Percentiles rank a stretch among this genome's conserved stretches.
These are phyloP conservation scores for Pestalotiopsis sp. DNA, from an alignment of 2,329 filamentous ascomycete species.

Conservation along the genomic window DNA sequence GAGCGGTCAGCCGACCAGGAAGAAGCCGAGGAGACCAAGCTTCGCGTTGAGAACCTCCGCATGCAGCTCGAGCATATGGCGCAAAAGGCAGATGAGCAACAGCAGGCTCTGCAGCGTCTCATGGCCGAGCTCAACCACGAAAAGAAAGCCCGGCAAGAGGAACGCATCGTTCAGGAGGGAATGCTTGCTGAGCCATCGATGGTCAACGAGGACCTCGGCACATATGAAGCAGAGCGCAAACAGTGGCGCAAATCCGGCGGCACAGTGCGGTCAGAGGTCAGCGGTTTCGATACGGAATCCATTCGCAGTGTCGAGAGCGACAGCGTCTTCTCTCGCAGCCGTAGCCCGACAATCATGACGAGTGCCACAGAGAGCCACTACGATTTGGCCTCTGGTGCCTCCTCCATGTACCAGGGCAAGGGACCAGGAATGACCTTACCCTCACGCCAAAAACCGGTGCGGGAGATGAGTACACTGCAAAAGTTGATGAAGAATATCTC, in stretches of 20 bases:
- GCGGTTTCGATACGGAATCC: conserved; percentile 50
- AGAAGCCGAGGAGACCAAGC: conserved; percentile 58
- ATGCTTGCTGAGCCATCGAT: conserved; percentile 41
- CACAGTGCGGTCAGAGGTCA: conserved; percentile 43
- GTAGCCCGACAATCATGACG: conserved; percentile 56
- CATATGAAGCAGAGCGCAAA: conserved; percentile 51
- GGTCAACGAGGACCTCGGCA: conserved; percentile 55
- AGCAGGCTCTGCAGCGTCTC: conserved; percentile 52
- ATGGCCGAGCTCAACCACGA: conserved; percentile 55
- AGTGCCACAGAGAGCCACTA: conserved; percentile 27
- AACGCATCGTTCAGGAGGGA: conserved; percentile 34
- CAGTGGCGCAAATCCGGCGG: conserved; percentile 46
- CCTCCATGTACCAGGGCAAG: conserved; percentile 10
- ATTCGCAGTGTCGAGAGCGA: conserved; percentile 49
- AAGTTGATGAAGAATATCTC: conserved; percentile 50
- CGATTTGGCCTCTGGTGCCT: conserved; percentile 15
- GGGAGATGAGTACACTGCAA: conserved; percentile 49
- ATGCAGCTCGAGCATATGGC: conserved; percentile 64
- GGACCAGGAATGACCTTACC: conserved; percentile 16
- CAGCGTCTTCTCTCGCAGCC: conserved; percentile 63
- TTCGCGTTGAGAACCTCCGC: conserved; percentile 55
- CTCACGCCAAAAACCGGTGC: conserved; percentile 29
- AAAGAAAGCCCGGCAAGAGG: conserved; percentile 46
- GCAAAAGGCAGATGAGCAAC: conserved; percentile 53
- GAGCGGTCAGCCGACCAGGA: conserved; percentile 58